Evolutionary conservation across 495 filamentous ascomycete genomes (phyloP).

Genomic region (Umbilicaria muhlenbergii): DNA sequence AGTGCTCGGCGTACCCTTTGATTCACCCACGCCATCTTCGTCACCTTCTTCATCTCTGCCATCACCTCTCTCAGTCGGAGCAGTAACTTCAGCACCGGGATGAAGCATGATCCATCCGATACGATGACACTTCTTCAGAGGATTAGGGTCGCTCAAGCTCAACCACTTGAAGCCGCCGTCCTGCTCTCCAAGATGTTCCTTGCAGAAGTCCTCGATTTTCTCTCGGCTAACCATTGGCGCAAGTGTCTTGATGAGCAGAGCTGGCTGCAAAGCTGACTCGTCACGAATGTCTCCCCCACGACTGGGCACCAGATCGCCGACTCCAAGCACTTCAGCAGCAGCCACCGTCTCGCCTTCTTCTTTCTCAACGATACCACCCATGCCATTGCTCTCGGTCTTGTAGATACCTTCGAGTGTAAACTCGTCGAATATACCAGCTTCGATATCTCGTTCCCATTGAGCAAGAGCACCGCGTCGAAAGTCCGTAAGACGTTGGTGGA

Average conservation of each 20-base stretch:
- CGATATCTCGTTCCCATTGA: constrained; percentile 75
- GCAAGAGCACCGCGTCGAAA: constrained; percentile 59
- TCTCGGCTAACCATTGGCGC: constrained; percentile 90
- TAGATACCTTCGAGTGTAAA: constrained; percentile 92
- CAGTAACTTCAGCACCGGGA: constrained; percentile 48
- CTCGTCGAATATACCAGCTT: constrained; percentile 74
- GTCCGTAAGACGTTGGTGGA: constrained; percentile 53
- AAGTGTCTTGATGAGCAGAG: constrained; percentile 93
- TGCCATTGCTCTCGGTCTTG: constrained; percentile 80
- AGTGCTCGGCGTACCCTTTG: constrained; percentile 23
- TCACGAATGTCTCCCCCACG: constrained; percentile 69
- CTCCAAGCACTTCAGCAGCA: constrained; percentile 79
- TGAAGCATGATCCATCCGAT: constrained; percentile 98
- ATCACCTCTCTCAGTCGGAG: constrained; percentile 32
- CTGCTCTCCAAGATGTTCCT: constrained; percentile 73
- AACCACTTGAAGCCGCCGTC: constrained; percentile 84
- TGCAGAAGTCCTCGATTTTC: constrained; percentile 84
- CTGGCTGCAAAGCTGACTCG: constrained; percentile 68
- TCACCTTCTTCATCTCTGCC: constrained; percentile 48
- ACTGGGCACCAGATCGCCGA: constrained; percentile 72
- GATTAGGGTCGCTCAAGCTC: constrained; percentile 90
- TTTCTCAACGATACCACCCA: constrained; percentile 75
- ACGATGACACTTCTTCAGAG: constrained; percentile 87
- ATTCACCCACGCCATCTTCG: constrained; percentile 30
- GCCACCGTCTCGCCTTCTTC: constrained; percentile 88